phyloP scores from a whole-genome alignment of 495 filamentous ascomycete genomes.

The Tuber indicum region DNA sequence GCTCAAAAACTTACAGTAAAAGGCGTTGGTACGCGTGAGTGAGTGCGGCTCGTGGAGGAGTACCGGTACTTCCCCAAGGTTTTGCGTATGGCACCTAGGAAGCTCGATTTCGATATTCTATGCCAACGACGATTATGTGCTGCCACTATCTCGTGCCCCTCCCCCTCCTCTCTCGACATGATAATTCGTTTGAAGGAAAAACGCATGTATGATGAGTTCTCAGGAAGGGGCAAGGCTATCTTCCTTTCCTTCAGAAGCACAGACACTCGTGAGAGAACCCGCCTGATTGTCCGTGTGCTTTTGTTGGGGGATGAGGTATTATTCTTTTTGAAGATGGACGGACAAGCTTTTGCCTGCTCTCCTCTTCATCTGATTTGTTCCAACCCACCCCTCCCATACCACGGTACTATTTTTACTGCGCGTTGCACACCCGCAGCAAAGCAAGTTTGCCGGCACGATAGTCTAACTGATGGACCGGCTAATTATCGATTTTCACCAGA shows the following conservation, averaged over 20 bases:
- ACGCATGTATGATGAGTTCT: constrained; percentile 15
- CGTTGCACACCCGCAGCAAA: neutral
- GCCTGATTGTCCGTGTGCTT: constrained; percentile 1
- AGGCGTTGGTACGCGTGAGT: constrained; percentile 23
- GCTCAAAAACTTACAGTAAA: constrained; percentile 21
- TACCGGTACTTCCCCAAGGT: constrained; percentile 20
- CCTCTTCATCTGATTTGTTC: neutral
- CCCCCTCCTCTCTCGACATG: constrained; percentile 15
- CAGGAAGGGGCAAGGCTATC: neutral
- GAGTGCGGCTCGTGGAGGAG: constrained; percentile 17
- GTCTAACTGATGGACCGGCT: neutral
- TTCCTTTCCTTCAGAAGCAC: neutral
- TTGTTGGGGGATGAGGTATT: constrained; percentile 1
- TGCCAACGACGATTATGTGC: neutral
- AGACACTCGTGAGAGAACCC: neutral
- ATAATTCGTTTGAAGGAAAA: constrained; percentile 19
- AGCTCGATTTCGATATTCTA: constrained; percentile 12
- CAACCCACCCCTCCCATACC: neutral
- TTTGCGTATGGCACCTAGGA: constrained; percentile 28
- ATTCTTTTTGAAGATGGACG: neutral
- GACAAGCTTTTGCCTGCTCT: neutral
- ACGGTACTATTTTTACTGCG: constrained; percentile 1
- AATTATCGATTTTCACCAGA: constrained; percentile 5
- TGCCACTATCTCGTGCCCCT: constrained; percentile 9
- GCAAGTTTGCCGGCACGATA: neutral